Conservation (phyloP, 2,329 filamentous ascomycete genomes). For the Calonectria honghensis region DNA sequence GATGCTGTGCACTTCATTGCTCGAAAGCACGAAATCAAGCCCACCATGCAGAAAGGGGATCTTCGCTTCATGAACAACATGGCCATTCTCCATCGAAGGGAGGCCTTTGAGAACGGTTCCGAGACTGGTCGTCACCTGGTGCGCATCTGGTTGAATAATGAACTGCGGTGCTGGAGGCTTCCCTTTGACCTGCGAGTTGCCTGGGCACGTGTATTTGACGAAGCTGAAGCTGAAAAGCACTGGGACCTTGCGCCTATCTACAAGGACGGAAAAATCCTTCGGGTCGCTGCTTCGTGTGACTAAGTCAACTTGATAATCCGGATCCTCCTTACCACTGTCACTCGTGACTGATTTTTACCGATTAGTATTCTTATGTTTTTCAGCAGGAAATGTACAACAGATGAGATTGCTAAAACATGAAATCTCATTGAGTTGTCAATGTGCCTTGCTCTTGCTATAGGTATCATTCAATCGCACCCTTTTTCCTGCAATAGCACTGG, state of each 20-base stretch:
- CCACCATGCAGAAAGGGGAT: constrained; percentile 66
- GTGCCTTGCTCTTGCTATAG: neutral
- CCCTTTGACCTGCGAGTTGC: constrained; percentile 63
- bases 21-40: constrained; percentile 62
- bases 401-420: neutral
- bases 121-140: constrained; percentile 51
- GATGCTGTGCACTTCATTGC: constrained; percentile 67
- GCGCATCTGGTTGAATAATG: constrained; percentile 67
- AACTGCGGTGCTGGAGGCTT: constrained; percentile 65
- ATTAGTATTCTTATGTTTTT: neutral
- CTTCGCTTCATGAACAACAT: constrained; percentile 72
- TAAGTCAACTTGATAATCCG: neutral
- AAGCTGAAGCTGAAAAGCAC: constrained; percentile 67
- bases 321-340: neutral
- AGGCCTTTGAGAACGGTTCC: constrained; percentile 63
- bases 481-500: neutral
- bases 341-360: neutral
- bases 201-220: constrained; percentile 71
- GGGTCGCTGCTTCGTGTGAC: constrained; percentile 9
- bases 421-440: neutral
- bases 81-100: constrained; percentile 68
- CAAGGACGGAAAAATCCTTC: constrained; percentile 26
- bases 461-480: neutral
- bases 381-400: neutral
- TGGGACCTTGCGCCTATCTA: constrained; percentile 31